These are phyloP conservation scores for Amylocarpus encephaloides DNA, from an alignment of 2,329 filamentous ascomycete species.

Conservation along the genomic window DNA sequence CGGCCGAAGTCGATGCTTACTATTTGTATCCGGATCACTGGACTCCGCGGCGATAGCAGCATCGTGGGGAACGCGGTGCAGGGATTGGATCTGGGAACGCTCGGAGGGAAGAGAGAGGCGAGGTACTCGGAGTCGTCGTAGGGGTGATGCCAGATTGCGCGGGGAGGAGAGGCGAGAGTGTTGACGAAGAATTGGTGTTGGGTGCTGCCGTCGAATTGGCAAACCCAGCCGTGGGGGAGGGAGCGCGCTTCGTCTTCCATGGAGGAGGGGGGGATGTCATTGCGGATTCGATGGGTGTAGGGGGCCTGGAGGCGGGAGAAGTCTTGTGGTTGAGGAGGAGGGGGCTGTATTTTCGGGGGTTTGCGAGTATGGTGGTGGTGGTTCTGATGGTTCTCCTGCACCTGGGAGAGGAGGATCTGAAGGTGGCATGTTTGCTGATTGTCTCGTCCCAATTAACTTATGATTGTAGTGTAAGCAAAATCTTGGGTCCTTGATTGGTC, in stretches of 20 bases:
- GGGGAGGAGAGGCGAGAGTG: conserved; percentile 46
- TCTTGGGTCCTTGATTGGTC: no score
- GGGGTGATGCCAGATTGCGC: conserved; percentile 55
- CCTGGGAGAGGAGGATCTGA: not conserved
- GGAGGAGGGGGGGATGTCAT: conserved; percentile 50
- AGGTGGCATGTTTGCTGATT: not conserved
- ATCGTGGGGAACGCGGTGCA: conserved; percentile 31
- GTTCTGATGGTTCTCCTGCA: conserved; percentile 11
- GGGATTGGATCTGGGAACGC: conserved; percentile 39
- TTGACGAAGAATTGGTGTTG: conserved; percentile 59
- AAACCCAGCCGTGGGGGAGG: conserved; percentile 50
- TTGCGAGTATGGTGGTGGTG: conserved; percentile 34
- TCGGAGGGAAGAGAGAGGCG: conserved; percentile 41
- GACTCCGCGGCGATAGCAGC: conserved; percentile 40
- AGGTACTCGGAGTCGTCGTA: conserved; percentile 53
- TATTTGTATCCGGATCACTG: conserved; percentile 39
- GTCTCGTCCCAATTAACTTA: no score
- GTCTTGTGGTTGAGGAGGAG: conserved; percentile 14
- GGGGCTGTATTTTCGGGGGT: not conserved
- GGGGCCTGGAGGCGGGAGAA: conserved; percentile 24
- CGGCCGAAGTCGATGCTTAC: conserved; percentile 25
- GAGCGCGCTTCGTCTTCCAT: conserved; percentile 56
- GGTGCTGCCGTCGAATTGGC: conserved; percentile 46
- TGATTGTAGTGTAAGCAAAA: no score
- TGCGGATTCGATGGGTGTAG: conserved; percentile 33